These are phyloP conservation scores for Irpex rosettiformis DNA, from an alignment of 1,284 basidiomycete species.

Conservation along the genomic window DNA sequence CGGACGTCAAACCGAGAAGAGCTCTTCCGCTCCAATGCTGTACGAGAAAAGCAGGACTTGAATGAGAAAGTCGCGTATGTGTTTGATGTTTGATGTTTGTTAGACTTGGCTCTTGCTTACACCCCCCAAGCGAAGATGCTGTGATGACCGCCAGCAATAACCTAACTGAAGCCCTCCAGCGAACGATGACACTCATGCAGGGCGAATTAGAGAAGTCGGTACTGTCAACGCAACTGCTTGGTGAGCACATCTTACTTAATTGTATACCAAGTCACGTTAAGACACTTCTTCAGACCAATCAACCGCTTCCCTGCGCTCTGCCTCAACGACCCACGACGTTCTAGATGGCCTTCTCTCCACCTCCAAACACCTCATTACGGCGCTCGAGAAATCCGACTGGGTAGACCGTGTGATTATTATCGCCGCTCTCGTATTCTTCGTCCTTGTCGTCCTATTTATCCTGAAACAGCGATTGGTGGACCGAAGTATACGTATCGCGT, in stretches of 20 bases:
- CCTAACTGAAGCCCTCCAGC: conserved; percentile 81
- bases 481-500: conserved; percentile 60
- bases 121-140: conserved; percentile 63
- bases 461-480: conserved; percentile 85
- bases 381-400: conserved; percentile 86
- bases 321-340: conserved; percentile 76
- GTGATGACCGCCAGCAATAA: conserved; percentile 86
- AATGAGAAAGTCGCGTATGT: conserved; percentile 58
- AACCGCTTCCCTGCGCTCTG: conserved; percentile 69
- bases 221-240: conserved; percentile 80
- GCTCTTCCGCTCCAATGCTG: conserved; percentile 50
- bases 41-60: conserved; percentile 40
- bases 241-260: conserved; percentile 37
- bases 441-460: conserved; percentile 81
- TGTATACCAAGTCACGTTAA: neutral
- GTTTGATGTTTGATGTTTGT: conserved; percentile 22
- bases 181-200: conserved; percentile 85
- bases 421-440: conserved; percentile 76
- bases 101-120: conserved; percentile 3
- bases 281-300: conserved; percentile 61
- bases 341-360: conserved; percentile 73
- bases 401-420: conserved; percentile 86
- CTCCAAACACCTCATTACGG: conserved; percentile 80
- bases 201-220: conserved; percentile 88
- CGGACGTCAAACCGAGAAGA: conserved; percentile 59